Evolutionary conservation across 257 asterid species (phyloP), one percentile per base, ranked within the genome.

Genomic region (Solanum bulbocastanum): DNA sequence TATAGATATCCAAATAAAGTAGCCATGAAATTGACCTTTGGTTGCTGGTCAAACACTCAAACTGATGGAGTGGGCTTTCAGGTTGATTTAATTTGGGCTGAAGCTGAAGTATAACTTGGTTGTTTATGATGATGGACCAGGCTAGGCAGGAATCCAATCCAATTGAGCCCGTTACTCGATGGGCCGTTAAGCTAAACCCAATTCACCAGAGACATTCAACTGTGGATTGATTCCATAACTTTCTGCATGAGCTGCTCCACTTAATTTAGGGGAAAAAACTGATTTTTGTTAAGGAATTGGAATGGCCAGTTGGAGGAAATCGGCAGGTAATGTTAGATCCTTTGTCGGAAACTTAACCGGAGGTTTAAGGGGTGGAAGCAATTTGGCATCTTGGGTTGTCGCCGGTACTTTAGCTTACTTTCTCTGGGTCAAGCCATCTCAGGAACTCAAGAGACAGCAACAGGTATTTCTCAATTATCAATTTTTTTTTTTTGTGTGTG

Each of bases 401-500:
- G 98, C 99, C 92, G 99, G 99, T 93, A 95, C 98, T 90, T 94
- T 97, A 88, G 99, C 99, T 90, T 97, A 97, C 89, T 90, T 87
- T 91, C 96, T 96, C 5, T 97, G 98, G 99, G 96, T 97, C 83
- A 94, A 92, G 58, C 99, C 99, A 56, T 93, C 98, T 46, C 99
- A 94, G 88, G 93, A 96, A 89, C 98, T 97, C 88, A 93, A 92
- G 84, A 90, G 91, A 87, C 98, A 97, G 75, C 98, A 97, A 92
- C 91, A 93, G 98, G 99, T 73, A 73, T 35, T 73, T 36, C 44
- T 72, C 79, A 72, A 16, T 32, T 13, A 7, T 32, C 62, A 52
- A 6, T 32, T 3, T 69, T 14, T 35, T 35, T 3, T 49, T 16
- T 0, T 3, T 42, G 46, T 25, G 18, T 60, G 4, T 49, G 32